phyloP scores from a whole-genome alignment of 768 basidiomycete genomes.

The Xerocomellus intermedius region DNA sequence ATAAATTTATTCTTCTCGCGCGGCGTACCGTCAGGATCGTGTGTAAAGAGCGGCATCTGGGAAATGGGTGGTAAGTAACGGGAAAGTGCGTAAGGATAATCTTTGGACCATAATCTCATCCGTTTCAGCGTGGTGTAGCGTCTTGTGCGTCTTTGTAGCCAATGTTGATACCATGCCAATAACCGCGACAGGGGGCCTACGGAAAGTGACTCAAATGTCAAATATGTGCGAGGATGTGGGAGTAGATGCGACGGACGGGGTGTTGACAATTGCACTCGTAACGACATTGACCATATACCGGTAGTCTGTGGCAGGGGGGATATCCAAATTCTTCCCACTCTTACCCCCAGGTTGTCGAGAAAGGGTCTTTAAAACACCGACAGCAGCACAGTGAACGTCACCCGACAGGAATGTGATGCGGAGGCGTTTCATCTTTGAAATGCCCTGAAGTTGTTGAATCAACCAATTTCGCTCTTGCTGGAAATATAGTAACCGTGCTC shows the following conservation, averaged over 20 bases:
- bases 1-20: slow-evolving; percentile 72
- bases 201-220: neutral
- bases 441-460: slow-evolving; percentile 71
- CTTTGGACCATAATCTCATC: slow-evolving; percentile 79
- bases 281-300: slow-evolving; percentile 92
- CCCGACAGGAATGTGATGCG: slow-evolving; percentile 88
- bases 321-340: slow-evolving; percentile 33
- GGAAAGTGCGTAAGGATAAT: neutral
- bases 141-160: slow-evolving; percentile 79
- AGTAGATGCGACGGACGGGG: slow-evolving; percentile 58
- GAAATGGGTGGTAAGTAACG: neutral
- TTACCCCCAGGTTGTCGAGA: slow-evolving; percentile 38
- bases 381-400: slow-evolving; percentile 91
- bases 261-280: slow-evolving; percentile 94
- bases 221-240: neutral
- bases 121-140: slow-evolving; percentile 76
- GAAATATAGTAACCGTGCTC: slow-evolving; percentile 3
- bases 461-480: slow-evolving; percentile 92
- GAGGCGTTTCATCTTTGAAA: slow-evolving; percentile 59
- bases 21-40: slow-evolving; percentile 72
- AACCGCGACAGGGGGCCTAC: slow-evolving; percentile 64
- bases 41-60: slow-evolving; percentile 73
- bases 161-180: slow-evolving; percentile 79
- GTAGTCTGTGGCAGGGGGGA: slow-evolving; percentile 59
- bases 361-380: slow-evolving; percentile 73